phyloP scores from a whole-genome alignment of 352 stramenopile genomes.

The Phytopythium litorale region DNA sequence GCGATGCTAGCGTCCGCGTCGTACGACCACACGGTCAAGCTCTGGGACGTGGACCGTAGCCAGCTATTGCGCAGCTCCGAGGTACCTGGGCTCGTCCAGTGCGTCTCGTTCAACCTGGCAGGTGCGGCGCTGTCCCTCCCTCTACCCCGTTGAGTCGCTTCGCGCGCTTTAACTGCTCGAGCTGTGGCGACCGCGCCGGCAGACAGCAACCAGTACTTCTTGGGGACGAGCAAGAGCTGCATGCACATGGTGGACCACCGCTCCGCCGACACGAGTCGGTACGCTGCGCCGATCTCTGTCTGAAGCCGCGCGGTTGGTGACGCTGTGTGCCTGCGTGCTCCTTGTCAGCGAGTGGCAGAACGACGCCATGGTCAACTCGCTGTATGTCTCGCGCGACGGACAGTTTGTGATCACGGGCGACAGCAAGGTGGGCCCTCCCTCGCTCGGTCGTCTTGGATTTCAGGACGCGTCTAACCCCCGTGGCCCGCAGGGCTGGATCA shows the following conservation, averaged over 20 bases:
- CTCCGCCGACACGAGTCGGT: slow-evolving; percentile 31
- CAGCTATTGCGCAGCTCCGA: slow-evolving; percentile 57
- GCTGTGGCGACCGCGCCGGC: background rate
- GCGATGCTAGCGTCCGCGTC: slow-evolving; percentile 66
- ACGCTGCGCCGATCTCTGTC: background rate
- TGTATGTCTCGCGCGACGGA: slow-evolving; percentile 74
- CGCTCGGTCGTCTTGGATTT: background rate
- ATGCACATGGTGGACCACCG: slow-evolving; percentile 73
- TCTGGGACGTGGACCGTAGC: slow-evolving; percentile 84
- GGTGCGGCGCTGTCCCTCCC: slow-evolving; percentile 16
- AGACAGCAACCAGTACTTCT: slow-evolving; percentile 83
- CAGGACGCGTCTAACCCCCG: background rate
- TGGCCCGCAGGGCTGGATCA: slow-evolving; percentile 65
- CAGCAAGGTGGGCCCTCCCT: slow-evolving; percentile 47
- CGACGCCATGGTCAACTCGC: slow-evolving; percentile 84
- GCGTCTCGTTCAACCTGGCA: slow-evolving; percentile 76
- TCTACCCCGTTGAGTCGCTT: background rate
- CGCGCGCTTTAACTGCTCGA: too few species aligned
- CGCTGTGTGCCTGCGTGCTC: background rate
- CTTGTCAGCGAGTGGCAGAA: slow-evolving; percentile 60
- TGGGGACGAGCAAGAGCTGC: slow-evolving; percentile 77
- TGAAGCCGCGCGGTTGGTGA: background rate
- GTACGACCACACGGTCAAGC: slow-evolving; percentile 87
- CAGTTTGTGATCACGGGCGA: slow-evolving; percentile 80
- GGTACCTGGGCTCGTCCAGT: slow-evolving; percentile 79